Evolutionary conservation across 768 basidiomycete genomes (phyloP).

Genomic region (Xanthoconium purpureum): DNA sequence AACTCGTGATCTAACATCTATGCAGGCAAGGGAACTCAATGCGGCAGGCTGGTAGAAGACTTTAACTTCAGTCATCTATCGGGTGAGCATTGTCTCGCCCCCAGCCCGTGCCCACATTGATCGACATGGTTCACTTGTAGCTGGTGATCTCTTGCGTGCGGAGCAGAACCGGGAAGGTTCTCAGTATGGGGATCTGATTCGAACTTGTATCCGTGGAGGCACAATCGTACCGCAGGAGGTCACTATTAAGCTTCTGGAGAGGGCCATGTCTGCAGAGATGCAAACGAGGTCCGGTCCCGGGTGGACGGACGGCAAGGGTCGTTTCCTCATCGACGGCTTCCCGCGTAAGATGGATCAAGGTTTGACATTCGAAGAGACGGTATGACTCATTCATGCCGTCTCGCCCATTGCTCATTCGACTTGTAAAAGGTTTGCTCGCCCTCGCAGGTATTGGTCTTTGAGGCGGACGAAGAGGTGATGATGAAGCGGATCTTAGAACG

Average conservation of each 20-base stretch:
- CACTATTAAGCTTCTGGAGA: conserved; percentile 92
- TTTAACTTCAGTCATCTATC: conserved; percentile 92
- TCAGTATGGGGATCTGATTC: conserved; percentile 79
- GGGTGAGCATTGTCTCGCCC: conserved; percentile 45
- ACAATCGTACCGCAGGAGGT: conserved; percentile 96
- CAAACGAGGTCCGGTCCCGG: conserved; percentile 43
- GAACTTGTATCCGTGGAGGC: conserved; percentile 85
- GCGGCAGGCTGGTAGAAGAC: conserved; percentile 74
- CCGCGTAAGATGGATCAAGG: conserved; percentile 99
- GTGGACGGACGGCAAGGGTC: conserved; percentile 70
- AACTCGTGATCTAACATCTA: conserved; percentile 4
- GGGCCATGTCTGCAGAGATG: conserved; percentile 76
- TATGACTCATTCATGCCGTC: conserved; percentile 32
- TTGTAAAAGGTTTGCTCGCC: conserved; percentile 70
- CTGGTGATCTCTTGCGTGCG: conserved; percentile 95
- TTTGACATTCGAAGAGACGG: conserved; percentile 81
- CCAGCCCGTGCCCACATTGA: conserved; percentile 7
- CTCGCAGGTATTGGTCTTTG: conserved; percentile 79
- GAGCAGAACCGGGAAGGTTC: conserved; percentile 89
- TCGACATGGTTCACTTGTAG: conserved; percentile 38
- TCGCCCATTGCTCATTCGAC: not conserved
- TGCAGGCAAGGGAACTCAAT: conserved; percentile 95
- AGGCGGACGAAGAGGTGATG: conserved; percentile 87
- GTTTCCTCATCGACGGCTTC: conserved; percentile 96
- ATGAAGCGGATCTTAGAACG: conserved; percentile 81